These are phyloP conservation scores for Orbilia oligospora DNA, from an alignment of 2,329 filamentous ascomycete species.

Conservation along the genomic window DNA sequence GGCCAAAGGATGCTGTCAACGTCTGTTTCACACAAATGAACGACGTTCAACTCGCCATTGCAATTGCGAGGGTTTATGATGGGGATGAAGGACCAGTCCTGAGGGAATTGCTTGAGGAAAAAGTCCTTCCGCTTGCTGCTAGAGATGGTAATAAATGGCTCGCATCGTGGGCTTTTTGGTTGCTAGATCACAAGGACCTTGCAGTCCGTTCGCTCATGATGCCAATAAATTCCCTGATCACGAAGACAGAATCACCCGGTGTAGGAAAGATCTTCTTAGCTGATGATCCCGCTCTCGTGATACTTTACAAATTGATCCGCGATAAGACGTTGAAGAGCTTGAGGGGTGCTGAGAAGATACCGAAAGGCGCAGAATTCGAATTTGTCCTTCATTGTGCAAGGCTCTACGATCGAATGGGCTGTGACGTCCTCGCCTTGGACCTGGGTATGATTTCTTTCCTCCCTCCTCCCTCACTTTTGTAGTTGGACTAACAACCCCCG, in stretches of 20 bases:
- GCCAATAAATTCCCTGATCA: constrained; percentile 82
- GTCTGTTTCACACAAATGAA: constrained; percentile 89
- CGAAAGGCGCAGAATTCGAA: constrained; percentile 84
- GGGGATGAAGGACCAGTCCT: constrained; percentile 84
- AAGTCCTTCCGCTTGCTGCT: constrained; percentile 82
- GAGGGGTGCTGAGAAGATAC: constrained; percentile 85
- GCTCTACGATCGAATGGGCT: constrained; percentile 91
- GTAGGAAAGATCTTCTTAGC: constrained; percentile 85
- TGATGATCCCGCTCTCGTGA: constrained; percentile 89
- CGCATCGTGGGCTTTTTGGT: constrained; percentile 95
- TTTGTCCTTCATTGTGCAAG: constrained; percentile 89
- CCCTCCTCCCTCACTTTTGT: constrained; percentile 57
- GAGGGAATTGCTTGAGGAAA: constrained; percentile 81
- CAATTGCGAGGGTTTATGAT: constrained; percentile 88
- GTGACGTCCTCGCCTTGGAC: constrained; percentile 88
- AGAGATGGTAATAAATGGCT: constrained; percentile 91
- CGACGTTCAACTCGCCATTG: constrained; percentile 90
- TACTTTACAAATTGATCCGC: constrained; percentile 88
- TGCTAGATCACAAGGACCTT: constrained; percentile 84
- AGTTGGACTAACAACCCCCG: background rate
- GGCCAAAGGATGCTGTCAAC: constrained; percentile 85
- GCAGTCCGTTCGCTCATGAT: constrained; percentile 87
- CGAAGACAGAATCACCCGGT: constrained; percentile 74
- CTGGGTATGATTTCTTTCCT: constrained; percentile 73
- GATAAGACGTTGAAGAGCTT: constrained; percentile 86